Conservation (phyloP, 148 eudicot genomes). For the Selenicereus undatus region DNA sequence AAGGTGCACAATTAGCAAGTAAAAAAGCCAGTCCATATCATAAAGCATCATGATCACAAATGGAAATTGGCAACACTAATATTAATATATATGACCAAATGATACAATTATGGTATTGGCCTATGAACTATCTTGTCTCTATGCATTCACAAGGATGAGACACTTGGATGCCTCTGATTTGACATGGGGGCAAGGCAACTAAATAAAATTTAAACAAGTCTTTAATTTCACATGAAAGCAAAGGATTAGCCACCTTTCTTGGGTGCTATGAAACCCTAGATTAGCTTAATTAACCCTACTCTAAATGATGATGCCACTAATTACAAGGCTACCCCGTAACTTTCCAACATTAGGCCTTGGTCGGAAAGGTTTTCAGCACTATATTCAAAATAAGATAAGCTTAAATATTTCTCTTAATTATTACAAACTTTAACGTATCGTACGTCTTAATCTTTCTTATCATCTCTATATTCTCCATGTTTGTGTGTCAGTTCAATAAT, state of each 20-base stretch:
- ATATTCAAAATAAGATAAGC: slow-evolving; percentile 14
- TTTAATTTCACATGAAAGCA: slow-evolving; percentile 12
- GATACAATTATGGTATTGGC: neutral
- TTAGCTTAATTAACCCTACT: slow-evolving; percentile 14
- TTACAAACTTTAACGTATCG: too few relatives aligned
- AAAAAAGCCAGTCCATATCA: neutral
- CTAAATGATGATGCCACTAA: slow-evolving; percentile 11
- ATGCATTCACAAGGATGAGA: neutral
- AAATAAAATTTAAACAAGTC: neutral
- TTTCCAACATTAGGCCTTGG: slow-evolving; percentile 23
- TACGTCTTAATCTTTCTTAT: too few relatives aligned
- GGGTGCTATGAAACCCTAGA: slow-evolving; percentile 39
- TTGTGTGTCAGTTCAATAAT: too few relatives aligned
- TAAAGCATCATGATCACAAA: neutral
- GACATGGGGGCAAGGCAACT: neutral
- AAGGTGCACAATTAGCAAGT: too few relatives aligned
- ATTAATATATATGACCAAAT: neutral
- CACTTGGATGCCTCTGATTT: neutral
- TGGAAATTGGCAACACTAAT: neutral
- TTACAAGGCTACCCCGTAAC: slow-evolving; percentile 15
- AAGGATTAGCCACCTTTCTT: slow-evolving; percentile 26
- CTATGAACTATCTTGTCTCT: neutral
- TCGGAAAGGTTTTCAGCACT: slow-evolving; percentile 28
- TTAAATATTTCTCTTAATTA: slow-evolving; percentile 22
- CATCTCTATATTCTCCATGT: too few relatives aligned